Evolutionary conservation across 177 flowering plant species (phyloP), one percentile per base, ranked within the genome.

Genomic region (Telopea speciosissima): DNA sequence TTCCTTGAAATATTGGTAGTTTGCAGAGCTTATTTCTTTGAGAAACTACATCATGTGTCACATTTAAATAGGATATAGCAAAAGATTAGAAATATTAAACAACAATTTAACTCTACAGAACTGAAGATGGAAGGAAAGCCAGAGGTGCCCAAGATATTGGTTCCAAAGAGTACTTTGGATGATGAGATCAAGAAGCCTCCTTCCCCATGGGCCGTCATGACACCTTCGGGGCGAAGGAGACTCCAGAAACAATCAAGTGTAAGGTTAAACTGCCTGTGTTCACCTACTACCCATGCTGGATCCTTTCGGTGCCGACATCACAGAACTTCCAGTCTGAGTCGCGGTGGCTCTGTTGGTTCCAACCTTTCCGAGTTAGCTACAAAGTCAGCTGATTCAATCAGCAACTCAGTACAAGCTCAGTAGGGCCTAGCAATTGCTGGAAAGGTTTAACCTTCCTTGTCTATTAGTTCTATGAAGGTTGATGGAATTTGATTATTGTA

Each of bases 241-340:
- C 14, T 56, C 63, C 66, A 23, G 3, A 40, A 70, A 42, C 14
- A 19, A 52, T 8, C 65, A 31, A 76, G 73, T 22, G 76, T 19
- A 44, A 73, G 74, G 68, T 5, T 17, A 21, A 78, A 72, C 63
- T 83, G 86, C 40, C 79, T 83, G 3, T 83, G 86, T 70, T 81
- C 84, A 0, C 86, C 86, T 12, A 83, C 86, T 12, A 81, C 83
- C 0, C 84, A 83, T 26, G 79, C 74, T 8, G 84, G 86, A 33
- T 83, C 86, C 6, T 83, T 83, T 76, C 66, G 86, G 59, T 83
- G 86, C 67, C 72, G 86, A 14, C 74, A 71, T 67, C 86, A 83
- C 68, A 54, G 86, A 26, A 70, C 10, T 23, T 10, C 77, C 45
- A 7, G 61, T n/a, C 61, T 58, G 6, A 58, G 22, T n/a, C 61